A percentile compares a stretch with the other conserved stretches of the same genome.
phyloP scores from a whole-genome alignment of 2,329 filamentous ascomycete species.

The Diplocarpon rosae region DNA sequence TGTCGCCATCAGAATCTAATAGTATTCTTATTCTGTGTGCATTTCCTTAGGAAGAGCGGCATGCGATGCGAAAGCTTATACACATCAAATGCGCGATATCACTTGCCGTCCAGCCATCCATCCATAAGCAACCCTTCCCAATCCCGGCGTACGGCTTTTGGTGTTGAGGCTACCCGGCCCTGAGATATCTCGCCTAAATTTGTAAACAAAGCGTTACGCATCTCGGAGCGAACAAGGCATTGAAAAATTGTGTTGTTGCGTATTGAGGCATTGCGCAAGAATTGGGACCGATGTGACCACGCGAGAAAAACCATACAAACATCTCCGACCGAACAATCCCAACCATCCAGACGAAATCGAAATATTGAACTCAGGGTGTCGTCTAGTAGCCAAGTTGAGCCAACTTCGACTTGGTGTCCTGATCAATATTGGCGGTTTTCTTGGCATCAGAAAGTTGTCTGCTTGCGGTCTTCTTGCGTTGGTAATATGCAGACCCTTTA shows the following conservation, averaged over 20 bases:
- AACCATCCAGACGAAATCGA: conserved; percentile 16
- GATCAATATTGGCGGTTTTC: conserved; percentile 80
- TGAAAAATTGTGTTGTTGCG: conserved; percentile 16
- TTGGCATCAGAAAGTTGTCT: conserved; percentile 86
- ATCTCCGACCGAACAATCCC: conserved; percentile 15
- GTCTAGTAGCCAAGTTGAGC: conserved; percentile 83
- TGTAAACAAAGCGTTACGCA: neutral
- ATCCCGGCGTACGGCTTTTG: conserved; percentile 18
- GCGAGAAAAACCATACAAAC: conserved; percentile 9
- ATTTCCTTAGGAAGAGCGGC: conserved; percentile 25
- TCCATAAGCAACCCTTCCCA: conserved; percentile 23
- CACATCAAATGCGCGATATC: conserved; percentile 21
- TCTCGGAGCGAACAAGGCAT: conserved; percentile 26
- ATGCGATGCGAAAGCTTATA: conserved; percentile 26
- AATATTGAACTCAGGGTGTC: conserved; percentile 20
- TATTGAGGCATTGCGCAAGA: too few relatives aligned
- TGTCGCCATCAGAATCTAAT: neutral
- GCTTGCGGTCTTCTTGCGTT: conserved; percentile 95
- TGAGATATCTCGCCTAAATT: conserved; percentile 17
- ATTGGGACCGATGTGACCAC: neutral
- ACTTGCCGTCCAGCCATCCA: conserved; percentile 9
- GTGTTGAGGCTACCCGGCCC: conserved; percentile 17
- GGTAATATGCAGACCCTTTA: conserved; percentile 98
- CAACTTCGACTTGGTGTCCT: conserved; percentile 80
- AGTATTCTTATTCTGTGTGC: conserved; percentile 18